Percentiles rank a stretch among this genome's conserved stretches.
phyloP scores from a whole-genome alignment of 371 early-diverging fungal species.

The Apophysomyces sp. region DNA sequence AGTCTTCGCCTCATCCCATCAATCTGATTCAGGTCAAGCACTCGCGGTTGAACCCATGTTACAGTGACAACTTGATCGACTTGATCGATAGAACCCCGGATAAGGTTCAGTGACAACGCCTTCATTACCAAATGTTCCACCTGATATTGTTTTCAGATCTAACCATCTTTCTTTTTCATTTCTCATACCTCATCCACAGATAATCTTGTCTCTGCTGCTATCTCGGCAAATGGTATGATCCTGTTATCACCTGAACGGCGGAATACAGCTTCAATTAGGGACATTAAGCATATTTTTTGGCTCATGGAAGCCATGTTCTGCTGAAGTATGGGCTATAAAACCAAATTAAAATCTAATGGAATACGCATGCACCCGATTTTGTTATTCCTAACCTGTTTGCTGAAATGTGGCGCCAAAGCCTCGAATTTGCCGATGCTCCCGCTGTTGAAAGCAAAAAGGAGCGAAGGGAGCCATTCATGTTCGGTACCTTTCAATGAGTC shows the following conservation, averaged over 20 bases:
- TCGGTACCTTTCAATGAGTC: conserved; percentile 78
- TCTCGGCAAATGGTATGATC: conserved; percentile 79
- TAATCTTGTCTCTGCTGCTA: conserved; percentile 87
- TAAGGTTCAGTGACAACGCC: conserved; percentile 88
- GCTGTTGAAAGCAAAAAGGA: conserved; percentile 90
- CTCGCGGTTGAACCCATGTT: conserved; percentile 97
- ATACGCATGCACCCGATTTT: neutral
- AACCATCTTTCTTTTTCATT: neutral
- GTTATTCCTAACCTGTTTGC: conserved; percentile 58
- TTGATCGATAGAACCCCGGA: conserved; percentile 95
- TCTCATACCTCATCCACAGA: conserved; percentile 66
- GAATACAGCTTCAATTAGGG: conserved; percentile 93
- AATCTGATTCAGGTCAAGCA: conserved; percentile 89
- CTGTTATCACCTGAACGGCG: conserved; percentile 81
- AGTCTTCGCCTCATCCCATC: conserved; percentile 67
- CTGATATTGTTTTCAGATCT: conserved; percentile 27
- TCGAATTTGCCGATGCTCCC: conserved; percentile 95
- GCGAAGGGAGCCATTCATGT: conserved; percentile 83
- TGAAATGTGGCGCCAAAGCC: conserved; percentile 70
- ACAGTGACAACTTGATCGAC: conserved; percentile 84
- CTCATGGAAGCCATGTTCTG: conserved; percentile 72
- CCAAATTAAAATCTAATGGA: neutral
- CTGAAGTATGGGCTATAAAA: conserved; percentile 71
- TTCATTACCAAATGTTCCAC: conserved; percentile 98
- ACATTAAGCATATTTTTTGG: conserved; percentile 97